Conservation (phyloP, 495 filamentous ascomycete species). For the Penicillium lividum region DNA sequence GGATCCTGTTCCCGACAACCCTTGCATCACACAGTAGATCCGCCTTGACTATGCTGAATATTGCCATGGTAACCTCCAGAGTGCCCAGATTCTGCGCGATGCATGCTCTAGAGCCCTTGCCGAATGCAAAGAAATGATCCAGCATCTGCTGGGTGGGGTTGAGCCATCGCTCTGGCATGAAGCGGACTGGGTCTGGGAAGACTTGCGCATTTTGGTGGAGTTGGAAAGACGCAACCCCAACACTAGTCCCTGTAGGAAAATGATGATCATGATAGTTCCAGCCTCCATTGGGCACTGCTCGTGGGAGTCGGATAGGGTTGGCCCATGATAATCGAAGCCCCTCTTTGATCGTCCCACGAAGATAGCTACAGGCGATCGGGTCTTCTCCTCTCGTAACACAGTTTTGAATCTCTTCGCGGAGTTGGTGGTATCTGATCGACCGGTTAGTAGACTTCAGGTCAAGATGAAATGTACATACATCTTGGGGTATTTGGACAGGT, state of each 20-base stretch:
- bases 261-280: conserved; percentile 35
- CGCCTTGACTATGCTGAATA: conserved; percentile 35
- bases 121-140: conserved; percentile 48
- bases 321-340: conserved; percentile 48
- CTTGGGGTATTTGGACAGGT: conserved; percentile 41
- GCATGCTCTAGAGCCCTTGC: conserved; percentile 48
- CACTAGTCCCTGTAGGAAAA: conserved; percentile 45
- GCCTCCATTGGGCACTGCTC: conserved; percentile 42
- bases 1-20: conserved; percentile 31
- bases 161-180: conserved; percentile 54
- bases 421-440: conserved; percentile 31
- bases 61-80: conserved; percentile 38
- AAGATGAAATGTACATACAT: conserved; percentile 29
- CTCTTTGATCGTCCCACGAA: conserved; percentile 46
- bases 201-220: conserved; percentile 47
- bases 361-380: conserved; percentile 37
- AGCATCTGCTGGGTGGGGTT: conserved; percentile 38
- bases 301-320: conserved; percentile 51
- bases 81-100: conserved; percentile 52
- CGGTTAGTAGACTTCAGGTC: neutral
- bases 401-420: conserved; percentile 36
- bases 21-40: conserved; percentile 45
- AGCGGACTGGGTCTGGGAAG: conserved; percentile 45
- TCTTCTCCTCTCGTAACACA: conserved; percentile 27
- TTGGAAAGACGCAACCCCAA: conserved; percentile 42